Evolutionary conservation across 805 yeast genomes (phyloP).

Genomic region (Candida vaughaniae): DNA sequence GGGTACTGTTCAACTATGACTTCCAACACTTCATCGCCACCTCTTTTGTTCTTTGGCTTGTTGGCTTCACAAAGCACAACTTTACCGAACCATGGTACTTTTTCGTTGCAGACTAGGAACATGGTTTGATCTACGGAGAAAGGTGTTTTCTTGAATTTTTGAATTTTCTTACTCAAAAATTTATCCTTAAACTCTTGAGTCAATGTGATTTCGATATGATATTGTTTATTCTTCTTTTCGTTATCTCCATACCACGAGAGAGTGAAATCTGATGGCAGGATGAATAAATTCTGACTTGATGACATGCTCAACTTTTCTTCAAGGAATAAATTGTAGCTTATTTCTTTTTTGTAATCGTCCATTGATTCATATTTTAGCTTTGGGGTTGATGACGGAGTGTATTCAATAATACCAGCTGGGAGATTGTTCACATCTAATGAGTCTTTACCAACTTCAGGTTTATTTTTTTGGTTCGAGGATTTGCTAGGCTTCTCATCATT

Average conservation of each 20-base stretch:
- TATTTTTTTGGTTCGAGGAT: background rate
- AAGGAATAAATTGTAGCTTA: conserved; percentile 59
- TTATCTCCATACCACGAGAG: conserved; percentile 53
- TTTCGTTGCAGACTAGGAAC: conserved; percentile 50
- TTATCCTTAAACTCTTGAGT: conserved; percentile 50
- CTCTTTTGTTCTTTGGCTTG: conserved; percentile 21
- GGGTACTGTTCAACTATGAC: conserved; percentile 51
- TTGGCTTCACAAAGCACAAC: conserved; percentile 39
- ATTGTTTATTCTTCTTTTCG: conserved; percentile 38
- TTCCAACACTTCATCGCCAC: conserved; percentile 30
- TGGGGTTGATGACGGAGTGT: conserved; percentile 38
- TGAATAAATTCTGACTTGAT: conserved; percentile 36
- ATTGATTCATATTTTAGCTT: conserved; percentile 49
- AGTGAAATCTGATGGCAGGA: conserved; percentile 41
- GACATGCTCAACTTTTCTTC: conserved; percentile 50
- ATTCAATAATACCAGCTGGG: conserved; percentile 30
- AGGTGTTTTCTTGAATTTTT: conserved; percentile 56
- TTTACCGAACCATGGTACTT: conserved; percentile 59
- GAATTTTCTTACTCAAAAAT: conserved; percentile 49
- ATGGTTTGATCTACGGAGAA: conserved; percentile 59
- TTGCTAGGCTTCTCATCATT: background rate
- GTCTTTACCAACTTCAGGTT: background rate
- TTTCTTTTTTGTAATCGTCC: conserved; percentile 53
- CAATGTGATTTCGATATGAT: conserved; percentile 42
- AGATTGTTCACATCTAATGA: background rate